Evolutionary conservation across 352 stramenopile species (phyloP), one percentile per base, ranked within the genome.

Genomic region (Globisporangium okanoganense): DNA sequence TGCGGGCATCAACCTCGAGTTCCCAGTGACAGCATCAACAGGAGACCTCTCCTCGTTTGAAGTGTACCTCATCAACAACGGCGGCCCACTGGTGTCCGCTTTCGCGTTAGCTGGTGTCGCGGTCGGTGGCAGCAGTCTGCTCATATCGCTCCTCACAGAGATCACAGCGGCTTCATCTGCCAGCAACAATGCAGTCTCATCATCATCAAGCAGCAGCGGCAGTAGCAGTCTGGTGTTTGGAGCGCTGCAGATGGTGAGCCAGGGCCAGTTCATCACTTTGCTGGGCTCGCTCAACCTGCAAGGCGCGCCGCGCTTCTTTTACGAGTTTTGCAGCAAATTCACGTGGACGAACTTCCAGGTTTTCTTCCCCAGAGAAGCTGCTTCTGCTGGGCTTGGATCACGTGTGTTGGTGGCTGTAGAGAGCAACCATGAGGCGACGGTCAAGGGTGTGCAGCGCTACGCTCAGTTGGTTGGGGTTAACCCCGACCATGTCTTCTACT

Each of bases 311-410:
- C 22, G 67, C 0, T 84, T 83, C 56, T 83, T 78, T 49, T 43
- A 72, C 25, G 58, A 86, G 54, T 82, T 86, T 45, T 75, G 65
- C 43, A 63, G 61, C 18, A 73, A 77, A 41, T 72, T 86, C 52
- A 66, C 70, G n/a, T 86, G 77, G 77, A 80, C 67, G 43, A 86
- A 86, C 54, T 43, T 86, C 18, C 74, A 82, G 20, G 65, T 79
- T 31, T 78, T 86, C 41, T 59, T 54, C 22, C 59, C 59, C 9
- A 35, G 20, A 24, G 50, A 49, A n/a, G 24, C 25, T 3, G 40
- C 40, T 10, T 49, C 27, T 7, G 6, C n/a, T 27, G n/a, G 5
- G 5, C 24, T 12, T n/a, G 14, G 2, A 24, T 13, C 18, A 13
- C 43, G 48, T 27, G 10, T 20, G 20, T 33, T 48, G 40, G 29